phyloP scores from a whole-genome alignment of 768 basidiomycete genomes.

The Glaciozyma martinii region DNA sequence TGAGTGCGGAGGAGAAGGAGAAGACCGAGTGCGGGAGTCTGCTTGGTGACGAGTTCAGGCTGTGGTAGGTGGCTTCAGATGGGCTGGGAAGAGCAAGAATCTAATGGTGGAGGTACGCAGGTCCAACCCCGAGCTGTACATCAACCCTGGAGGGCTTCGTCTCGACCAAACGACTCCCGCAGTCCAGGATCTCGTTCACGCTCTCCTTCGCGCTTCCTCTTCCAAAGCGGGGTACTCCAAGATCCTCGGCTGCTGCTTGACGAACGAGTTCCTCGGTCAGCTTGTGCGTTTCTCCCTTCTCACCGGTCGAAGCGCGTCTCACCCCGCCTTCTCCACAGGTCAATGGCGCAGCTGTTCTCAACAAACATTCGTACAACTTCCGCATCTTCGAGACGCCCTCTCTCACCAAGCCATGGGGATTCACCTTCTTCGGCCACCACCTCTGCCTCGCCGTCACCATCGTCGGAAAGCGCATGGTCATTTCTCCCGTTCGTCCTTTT shows the following conservation, averaged over 20 bases:
- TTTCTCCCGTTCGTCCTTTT: constrained; percentile 23
- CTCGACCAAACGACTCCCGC: constrained; percentile 33
- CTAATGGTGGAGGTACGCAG: constrained; percentile 29
- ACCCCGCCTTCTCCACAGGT: constrained; percentile 2
- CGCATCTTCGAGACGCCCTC: constrained; percentile 30
- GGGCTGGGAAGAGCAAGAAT: constrained; percentile 26
- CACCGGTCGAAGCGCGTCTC: neutral
- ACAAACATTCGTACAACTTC: constrained; percentile 37
- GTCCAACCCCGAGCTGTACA: constrained; percentile 36
- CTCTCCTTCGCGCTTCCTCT: constrained; percentile 32
- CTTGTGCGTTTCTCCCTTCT: constrained; percentile 12
- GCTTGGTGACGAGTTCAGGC: constrained; percentile 1
- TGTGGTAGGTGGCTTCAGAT: constrained; percentile 2
- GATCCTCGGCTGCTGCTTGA: constrained; percentile 33
- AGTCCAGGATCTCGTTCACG: constrained; percentile 30
- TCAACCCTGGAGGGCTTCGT: constrained; percentile 34
- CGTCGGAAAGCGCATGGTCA: constrained; percentile 34
- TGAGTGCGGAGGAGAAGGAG: constrained; percentile 22
- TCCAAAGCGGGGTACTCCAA: constrained; percentile 35
- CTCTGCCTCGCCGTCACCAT: constrained; percentile 36
- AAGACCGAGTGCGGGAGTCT: constrained; percentile 3
- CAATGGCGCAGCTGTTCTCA: constrained; percentile 33
- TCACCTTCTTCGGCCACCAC: constrained; percentile 37
- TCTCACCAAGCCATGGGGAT: constrained; percentile 34
- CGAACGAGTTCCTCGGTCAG: constrained; percentile 37